Evolutionary conservation across 805 yeast species (phyloP), one percentile per base, ranked within the genome.

Genomic region (Komagataella populi): DNA sequence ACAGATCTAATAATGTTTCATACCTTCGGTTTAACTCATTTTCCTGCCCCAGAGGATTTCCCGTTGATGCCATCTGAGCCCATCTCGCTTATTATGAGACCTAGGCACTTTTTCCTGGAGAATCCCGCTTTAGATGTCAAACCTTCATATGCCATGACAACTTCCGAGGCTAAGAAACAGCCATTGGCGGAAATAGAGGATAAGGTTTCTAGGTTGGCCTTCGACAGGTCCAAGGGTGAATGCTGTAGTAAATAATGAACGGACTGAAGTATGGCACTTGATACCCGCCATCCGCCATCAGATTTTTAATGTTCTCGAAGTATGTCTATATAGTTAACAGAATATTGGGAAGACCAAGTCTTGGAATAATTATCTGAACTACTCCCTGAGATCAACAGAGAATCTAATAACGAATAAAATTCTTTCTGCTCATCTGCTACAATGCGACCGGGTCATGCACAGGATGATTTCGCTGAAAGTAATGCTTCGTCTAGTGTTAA

Each of bases 11-110:
- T 85, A 50, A 69, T 82, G 60, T 86, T 80, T 81, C 90, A 85
- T 67, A 85, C 91, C 24, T 85, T 86, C 61, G 93, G 93, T 60
- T 78, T 85, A 57, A 81, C 91, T 39, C 95, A 85, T 65, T 82
- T 84, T 78, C 95, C 95, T 54, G 83, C 90, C 12, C 91, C 93
- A 54, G 93, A 85, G 70, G 95, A 85, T 67, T 85, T 84, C 83
- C 93, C 93, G 52, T 77, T 85, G 56, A 85, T 85, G 93, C 93
- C 93, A 48, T 84, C 88, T 49, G 95, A 85, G 69, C 84, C 87
- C 60, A 81, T 85, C 60, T 78, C 83, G 54, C 71, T 85, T 58
- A 70, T 82, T 70, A 71, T 85, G 63, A 78, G 90, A 67, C 93
- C 93, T 59, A 75, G 91, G 64, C 80, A 85, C 68, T 81, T 85